Base-by-base conservation (phyloP, 805 yeast genomes). In the Candida golubevii region DNA sequence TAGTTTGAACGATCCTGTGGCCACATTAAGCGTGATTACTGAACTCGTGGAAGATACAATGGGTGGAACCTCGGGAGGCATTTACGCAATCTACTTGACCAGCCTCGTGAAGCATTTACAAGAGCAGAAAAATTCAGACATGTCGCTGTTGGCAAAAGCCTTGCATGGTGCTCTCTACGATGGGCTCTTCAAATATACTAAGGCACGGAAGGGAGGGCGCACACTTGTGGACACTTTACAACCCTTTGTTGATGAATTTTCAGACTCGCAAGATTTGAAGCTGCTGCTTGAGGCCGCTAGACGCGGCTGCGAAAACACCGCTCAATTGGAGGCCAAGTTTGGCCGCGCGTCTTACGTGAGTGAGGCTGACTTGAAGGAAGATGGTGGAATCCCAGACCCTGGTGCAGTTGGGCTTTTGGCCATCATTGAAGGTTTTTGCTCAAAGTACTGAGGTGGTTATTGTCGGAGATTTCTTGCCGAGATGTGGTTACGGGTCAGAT, bases 21-120 rank as follows among this genome's bases (percentile, higher is more conserved):
- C 80, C 41, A 78, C 85, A 0, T 62, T 87, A 36, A 72, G 82
- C n/a, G 78, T 78, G 52, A 75, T 90, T 39, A 86, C 97, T 3
- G 95, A 88, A 44, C 63, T 85, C 15, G 88, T 90, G 31, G 97
- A 90, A 61, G 80, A 80, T 44, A 80, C 80, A n/a, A 91, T 91
- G 97, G 98, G 97, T 42, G 98, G 98, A 40, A 91, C 98, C 0
- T 86, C 95, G 1, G 98, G 98, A 42, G 97, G 97, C 1, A 65
- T 90, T 33, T 90, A 90, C 63, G 85, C 96, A 3, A 91, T 90
- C 44, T 87, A 73, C 65, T 71, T 91, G 49, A 80, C 95, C 31
- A 88, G 95, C 1, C 74, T 90, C 48, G 84, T 87, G 1, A 69
- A 74, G 46, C 56, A 72, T 38, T 58, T 78, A 39, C 69, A 70